Evolutionary conservation across 2,329 filamentous ascomycete genomes (phyloP).

Genomic region (Cercospora nicotianae): DNA sequence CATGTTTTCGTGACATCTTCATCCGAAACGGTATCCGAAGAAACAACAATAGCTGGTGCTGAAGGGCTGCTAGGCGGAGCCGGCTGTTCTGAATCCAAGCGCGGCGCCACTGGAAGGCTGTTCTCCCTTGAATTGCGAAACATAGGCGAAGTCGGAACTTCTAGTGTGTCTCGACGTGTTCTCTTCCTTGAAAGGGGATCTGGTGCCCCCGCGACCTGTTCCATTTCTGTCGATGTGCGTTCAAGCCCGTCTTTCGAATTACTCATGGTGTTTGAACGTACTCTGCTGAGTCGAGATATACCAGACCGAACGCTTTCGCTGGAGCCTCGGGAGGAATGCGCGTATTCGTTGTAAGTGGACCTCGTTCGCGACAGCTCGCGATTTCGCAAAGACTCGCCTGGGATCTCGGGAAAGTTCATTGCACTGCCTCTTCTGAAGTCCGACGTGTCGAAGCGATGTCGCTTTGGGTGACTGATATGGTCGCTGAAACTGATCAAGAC

Average conservation of each 20-base stretch:
- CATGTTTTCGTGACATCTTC: background rate
- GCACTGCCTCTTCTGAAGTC: constrained; percentile 52
- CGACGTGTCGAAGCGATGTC: constrained; percentile 52
- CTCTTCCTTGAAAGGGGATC: background rate
- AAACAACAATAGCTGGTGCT: constrained; percentile 15
- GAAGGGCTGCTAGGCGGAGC: background rate
- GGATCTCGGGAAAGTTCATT: constrained; percentile 56
- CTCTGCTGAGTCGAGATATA: constrained; percentile 4
- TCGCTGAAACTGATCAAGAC: constrained; percentile 47
- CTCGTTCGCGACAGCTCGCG: constrained; percentile 21
- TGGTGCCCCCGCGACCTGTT: constrained; percentile 10
- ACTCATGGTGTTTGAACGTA: constrained; percentile 1
- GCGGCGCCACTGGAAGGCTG: constrained; percentile 1
- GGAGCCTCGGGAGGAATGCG: constrained; percentile 10
- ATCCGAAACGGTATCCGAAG: background rate
- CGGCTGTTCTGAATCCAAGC: background rate
- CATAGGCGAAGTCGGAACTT: constrained; percentile 12
- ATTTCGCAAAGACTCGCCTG: constrained; percentile 55
- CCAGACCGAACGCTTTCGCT: constrained; percentile 12
- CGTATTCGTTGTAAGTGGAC: constrained; percentile 16
- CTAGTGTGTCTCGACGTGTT: constrained; percentile 14
- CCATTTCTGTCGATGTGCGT: constrained; percentile 7
- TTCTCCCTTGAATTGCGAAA: constrained; percentile 4
- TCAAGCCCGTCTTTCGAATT: background rate
- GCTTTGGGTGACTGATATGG: constrained; percentile 51